Evolutionary conservation across 2,329 filamentous ascomycete genomes (phyloP), one percentile per base, ranked within the genome.

Genomic region (Ophiostoma angusticollis): DNA sequence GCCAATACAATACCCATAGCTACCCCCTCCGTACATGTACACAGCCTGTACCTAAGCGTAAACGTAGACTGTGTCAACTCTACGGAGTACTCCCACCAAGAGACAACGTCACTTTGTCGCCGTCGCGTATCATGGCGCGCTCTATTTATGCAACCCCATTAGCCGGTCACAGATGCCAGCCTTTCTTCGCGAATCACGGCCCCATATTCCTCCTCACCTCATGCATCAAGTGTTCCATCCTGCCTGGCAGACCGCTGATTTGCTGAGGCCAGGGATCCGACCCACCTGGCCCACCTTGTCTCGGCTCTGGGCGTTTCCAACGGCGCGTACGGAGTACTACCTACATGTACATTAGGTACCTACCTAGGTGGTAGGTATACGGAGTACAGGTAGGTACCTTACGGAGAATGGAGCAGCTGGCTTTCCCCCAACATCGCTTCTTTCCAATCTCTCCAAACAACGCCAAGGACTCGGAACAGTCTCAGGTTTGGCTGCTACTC

Each of bases 201-300:
- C 50, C 51, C 16, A 23, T 11, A 22, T 25, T 28, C 46, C 49
- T 44, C 38, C 28, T 31, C 38, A 35, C 38, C 50, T 55, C 57
- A 60, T 59, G 60, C 62, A 61, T 45, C 49, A 58, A 57, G 54
- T 55, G 60, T 62, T 62, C 54, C 60, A 61, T 56, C 50, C 50
- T 41, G 41, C 42, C 27, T 47, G 43, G 42, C 45, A 43, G 44
- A 23, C 35, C 46, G 31, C 21, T 61, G 55, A 65, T 65, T 66
- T 58, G 62, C 36, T 45, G 41, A 40, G 45, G 37, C 35, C 45
- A 50, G n/a, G n/a, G n/a, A n/a, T n/a, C n/a, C n/a, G n/a, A n/a
- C n/a, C n/a, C n/a, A n/a, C n/a, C n/a, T n/a, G n/a, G n/a, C n/a
- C 52, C 48, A 48, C 43, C 46, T 47, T 49, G 51, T 47, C 45